Percentiles rank a stretch among this genome's conserved stretches.
Conservation (phyloP, 352 stramenopile species). For the Phytopythium montanum region DNA sequence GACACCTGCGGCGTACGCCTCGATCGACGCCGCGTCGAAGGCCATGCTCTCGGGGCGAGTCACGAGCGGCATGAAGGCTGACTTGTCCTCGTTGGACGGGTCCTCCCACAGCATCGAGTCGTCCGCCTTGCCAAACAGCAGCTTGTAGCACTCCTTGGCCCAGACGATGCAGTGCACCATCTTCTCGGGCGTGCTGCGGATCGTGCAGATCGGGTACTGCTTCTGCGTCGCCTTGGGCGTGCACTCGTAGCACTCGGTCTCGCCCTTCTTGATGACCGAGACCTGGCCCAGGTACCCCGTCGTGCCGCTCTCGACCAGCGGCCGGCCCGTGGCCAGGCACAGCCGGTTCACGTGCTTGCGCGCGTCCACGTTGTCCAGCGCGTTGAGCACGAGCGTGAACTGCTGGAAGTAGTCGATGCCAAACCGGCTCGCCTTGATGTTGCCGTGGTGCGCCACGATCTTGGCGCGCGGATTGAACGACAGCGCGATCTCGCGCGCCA, state of each 20-base stretch:
- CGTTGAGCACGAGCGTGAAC: conserved; percentile 99
- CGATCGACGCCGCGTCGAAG: conserved; percentile 37
- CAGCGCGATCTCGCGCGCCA: conserved; percentile 74
- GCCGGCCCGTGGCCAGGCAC: conserved; percentile 88
- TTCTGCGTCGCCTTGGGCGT: conserved; percentile 93
- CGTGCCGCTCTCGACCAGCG: conserved; percentile 97
- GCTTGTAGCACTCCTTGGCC: conserved; percentile 92
- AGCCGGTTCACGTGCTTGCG: conserved; percentile 98
- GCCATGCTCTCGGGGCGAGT: conserved; percentile 38
- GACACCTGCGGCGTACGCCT: conserved; percentile 67
- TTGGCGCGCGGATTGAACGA: conserved; percentile 88
- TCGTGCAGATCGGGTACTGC: conserved; percentile 99
- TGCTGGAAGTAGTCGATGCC: conserved; percentile 94
- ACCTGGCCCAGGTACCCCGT: conserved; percentile 98
- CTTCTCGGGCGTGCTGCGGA: conserved; percentile 98
- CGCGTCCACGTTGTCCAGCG: conserved; percentile 99
- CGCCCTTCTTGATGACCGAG: conserved; percentile 95
- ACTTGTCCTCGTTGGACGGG: conserved; percentile 74
- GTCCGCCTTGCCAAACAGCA: conserved; percentile 78
- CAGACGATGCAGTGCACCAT: conserved; percentile 99
- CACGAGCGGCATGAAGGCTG: conserved; percentile 79
- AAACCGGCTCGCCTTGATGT: conserved; percentile 93
- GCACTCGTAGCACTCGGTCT: conserved; percentile 99
- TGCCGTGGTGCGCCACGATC: conserved; percentile 95
- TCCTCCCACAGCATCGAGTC: conserved; percentile 96